A percentile compares a stretch with the other conserved stretches of the same genome.
Evolutionary conservation across 805 yeast species (phyloP).

Genomic region (Barnettozyma populi): DNA sequence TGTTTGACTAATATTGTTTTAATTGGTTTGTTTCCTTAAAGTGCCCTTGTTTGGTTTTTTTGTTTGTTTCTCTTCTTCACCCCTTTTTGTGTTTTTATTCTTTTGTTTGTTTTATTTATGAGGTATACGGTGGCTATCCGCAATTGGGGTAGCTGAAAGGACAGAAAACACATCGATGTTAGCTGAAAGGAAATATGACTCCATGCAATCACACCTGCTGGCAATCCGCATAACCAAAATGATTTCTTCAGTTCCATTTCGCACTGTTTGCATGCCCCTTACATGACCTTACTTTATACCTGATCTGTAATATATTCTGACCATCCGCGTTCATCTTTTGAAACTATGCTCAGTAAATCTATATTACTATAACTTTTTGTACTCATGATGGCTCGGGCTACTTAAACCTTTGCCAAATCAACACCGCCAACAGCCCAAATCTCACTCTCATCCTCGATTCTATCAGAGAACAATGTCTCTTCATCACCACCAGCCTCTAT

Average conservation of each 20-base stretch:
- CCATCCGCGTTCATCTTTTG: not conserved
- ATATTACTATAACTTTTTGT: too few relatives aligned
- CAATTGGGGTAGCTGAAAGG: not conserved
- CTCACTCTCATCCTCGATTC: constrained; percentile 80
- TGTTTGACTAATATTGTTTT: not conserved
- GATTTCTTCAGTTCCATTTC: not conserved
- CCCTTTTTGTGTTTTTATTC: not conserved
- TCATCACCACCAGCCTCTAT: constrained; percentile 86
- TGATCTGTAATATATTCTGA: not conserved
- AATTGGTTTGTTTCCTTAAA: not conserved
- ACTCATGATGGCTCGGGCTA: too few relatives aligned
- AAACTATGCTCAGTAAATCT: not conserved
- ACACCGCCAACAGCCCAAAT: constrained; percentile 85
- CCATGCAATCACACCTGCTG: not conserved
- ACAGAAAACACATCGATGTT: not conserved
- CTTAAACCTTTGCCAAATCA: constrained; percentile 33
- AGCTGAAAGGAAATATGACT: not conserved
- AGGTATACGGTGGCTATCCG: not conserved
- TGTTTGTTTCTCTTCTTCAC: not conserved
- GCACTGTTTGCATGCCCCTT: not conserved
- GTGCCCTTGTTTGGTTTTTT: not conserved
- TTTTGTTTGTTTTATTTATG: not conserved
- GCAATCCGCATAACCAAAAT: not conserved
- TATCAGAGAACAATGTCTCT: constrained; percentile 78
- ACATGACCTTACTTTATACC: not conserved